phyloP scores from a whole-genome alignment of 2,329 filamentous ascomycete species.

The Aspergillus spinulosporus region DNA sequence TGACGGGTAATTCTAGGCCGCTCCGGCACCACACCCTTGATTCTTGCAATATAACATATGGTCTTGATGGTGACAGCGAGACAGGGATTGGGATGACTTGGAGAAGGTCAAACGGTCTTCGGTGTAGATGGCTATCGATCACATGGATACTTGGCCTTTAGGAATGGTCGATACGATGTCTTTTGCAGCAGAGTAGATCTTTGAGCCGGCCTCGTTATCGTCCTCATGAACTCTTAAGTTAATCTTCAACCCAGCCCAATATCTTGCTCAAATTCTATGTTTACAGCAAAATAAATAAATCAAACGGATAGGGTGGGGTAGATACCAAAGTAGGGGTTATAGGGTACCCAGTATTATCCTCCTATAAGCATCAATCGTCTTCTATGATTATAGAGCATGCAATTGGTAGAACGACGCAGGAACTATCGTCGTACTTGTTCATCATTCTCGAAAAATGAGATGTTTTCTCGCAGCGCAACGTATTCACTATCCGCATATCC shows the following conservation, averaged over 20 bases:
- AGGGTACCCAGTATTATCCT: slow-evolving; percentile 10
- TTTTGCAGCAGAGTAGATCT: slow-evolving; percentile 53
- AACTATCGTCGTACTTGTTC: slow-evolving; percentile 17
- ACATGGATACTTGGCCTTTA: neutral
- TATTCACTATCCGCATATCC: slow-evolving; percentile 96
- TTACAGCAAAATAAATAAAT: slow-evolving; percentile 1
- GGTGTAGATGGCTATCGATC: neutral
- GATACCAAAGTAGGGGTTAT: neutral
- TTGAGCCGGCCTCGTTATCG: slow-evolving; percentile 38
- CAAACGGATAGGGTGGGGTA: neutral
- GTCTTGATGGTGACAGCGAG: neutral
- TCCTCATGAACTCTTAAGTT: neutral
- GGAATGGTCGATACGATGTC: neutral
- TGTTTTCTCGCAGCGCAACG: slow-evolving; percentile 82
- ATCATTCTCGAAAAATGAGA: slow-evolving; percentile 65
- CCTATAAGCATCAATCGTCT: slow-evolving; percentile 7
- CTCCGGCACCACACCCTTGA: slow-evolving; percentile 54
- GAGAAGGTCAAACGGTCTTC: neutral
- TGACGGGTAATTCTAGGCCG: slow-evolving; percentile 44
- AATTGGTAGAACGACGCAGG: neutral
- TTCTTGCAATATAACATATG: neutral
- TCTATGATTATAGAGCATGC: slow-evolving; percentile 1
- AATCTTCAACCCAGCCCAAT: neutral
- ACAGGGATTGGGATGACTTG: neutral
- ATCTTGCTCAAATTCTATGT: slow-evolving; percentile 6